Evolutionary conservation across 2,329 filamentous ascomycete genomes (phyloP).

Genomic region (Botrytis tulipae): DNA sequence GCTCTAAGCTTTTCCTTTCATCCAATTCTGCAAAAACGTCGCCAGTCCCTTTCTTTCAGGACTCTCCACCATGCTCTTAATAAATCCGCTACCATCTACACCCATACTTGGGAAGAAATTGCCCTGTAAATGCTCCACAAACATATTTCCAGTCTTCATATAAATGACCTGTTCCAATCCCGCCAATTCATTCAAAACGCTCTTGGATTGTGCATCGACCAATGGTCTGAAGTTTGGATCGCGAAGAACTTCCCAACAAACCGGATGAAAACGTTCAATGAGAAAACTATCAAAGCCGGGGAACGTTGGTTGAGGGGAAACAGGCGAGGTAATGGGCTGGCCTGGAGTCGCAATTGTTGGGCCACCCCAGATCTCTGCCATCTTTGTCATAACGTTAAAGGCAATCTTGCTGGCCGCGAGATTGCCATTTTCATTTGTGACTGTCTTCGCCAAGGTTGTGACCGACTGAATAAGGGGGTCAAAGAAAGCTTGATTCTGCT

Average conservation of each 20-base stretch:
- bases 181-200: conserved; percentile 85
- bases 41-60: conserved; percentile 61
- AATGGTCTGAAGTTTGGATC: conserved; percentile 76
- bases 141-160: conserved; percentile 80
- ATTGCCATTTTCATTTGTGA: conserved; percentile 58
- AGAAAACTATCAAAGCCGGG: conserved; percentile 92
- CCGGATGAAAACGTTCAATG: conserved; percentile 80
- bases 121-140: conserved; percentile 66
- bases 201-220: conserved; percentile 79
- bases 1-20: conserved; percentile 43
- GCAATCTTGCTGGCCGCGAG: conserved; percentile 66
- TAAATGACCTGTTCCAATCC: conserved; percentile 86
- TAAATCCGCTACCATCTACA: conserved; percentile 58
- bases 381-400: conserved; percentile 76
- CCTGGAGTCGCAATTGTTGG: conserved; percentile 66
- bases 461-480: conserved; percentile 84
- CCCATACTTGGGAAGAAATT: conserved; percentile 65
- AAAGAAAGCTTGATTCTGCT: conserved; percentile 86
- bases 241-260: conserved; percentile 85
- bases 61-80: conserved; percentile 57
- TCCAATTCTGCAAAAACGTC: conserved; percentile 59
- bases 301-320: conserved; percentile 57
- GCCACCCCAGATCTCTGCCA: conserved; percentile 88
- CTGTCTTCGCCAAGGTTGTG: conserved; percentile 77
- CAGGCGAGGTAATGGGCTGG: conserved; percentile 49